Percentiles rank a stretch among this genome's conserved stretches.
These are phyloP conservation scores for Leptoxyphium fumago DNA, from an alignment of 2,329 filamentous ascomycete genomes.

Conservation along the genomic window DNA sequence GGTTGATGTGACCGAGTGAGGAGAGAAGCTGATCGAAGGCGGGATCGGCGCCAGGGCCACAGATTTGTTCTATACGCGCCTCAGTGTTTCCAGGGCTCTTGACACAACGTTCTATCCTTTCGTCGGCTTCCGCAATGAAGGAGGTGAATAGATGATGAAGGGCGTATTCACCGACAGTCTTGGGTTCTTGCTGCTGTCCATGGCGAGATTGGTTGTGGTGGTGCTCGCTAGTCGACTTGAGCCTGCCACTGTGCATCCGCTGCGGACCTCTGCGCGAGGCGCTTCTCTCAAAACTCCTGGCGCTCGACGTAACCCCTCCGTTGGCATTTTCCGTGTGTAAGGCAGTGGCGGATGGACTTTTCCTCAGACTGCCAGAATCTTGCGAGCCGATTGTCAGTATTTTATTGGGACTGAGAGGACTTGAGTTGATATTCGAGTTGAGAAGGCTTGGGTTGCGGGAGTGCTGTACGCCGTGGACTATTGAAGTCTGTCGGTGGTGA, in stretches of 20 bases:
- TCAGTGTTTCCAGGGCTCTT: conserved; percentile 65
- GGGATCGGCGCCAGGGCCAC: conserved; percentile 74
- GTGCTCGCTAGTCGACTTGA: conserved; percentile 57
- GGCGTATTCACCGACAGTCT: conserved; percentile 95
- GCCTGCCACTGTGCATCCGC: conserved; percentile 39
- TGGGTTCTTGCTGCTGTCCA: conserved; percentile 56
- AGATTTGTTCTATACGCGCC: conserved; percentile 74
- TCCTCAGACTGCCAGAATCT: conserved; percentile 11
- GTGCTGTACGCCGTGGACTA: conserved; percentile 92
- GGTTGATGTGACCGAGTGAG: conserved; percentile 85
- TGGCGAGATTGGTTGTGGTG: conserved; percentile 54
- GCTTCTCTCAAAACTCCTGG: conserved; percentile 15
- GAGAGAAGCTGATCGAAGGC: conserved; percentile 89
- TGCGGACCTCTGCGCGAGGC: conserved; percentile 22
- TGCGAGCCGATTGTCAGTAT: conserved; percentile 39
- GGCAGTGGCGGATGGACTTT: conserved; percentile 19
- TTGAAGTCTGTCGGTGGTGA: conserved; percentile 91
- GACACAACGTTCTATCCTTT: conserved; percentile 83
- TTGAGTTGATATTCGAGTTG: conserved; percentile 58
- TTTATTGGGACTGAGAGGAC: conserved; percentile 76
- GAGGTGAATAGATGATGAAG: conserved; percentile 92
- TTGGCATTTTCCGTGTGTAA: conserved; percentile 12
- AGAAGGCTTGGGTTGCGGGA: conserved; percentile 75
- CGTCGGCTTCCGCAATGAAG: conserved; percentile 92
- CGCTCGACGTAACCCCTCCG: conserved; percentile 4